phyloP scores from a whole-genome alignment of 2,329 filamentous ascomycete species.

The Nemania serpens region DNA sequence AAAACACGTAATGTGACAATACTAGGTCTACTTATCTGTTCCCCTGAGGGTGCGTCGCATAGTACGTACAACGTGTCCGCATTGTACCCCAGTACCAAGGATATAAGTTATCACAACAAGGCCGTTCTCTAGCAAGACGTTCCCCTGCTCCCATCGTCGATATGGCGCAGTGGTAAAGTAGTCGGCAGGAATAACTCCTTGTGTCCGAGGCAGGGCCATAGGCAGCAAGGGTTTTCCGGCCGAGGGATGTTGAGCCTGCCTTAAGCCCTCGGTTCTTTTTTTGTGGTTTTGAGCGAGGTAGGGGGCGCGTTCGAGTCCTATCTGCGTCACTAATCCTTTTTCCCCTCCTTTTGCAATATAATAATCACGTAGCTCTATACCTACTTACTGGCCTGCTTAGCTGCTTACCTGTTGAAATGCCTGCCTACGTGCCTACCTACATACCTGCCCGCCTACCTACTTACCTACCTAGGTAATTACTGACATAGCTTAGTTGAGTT shows the following conservation, averaged over 20 bases:
- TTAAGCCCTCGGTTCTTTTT: conserved; percentile 8
- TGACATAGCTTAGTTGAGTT: too few species aligned
- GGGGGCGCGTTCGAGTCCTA: background rate
- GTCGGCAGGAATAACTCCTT: background rate
- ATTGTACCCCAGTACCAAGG: background rate
- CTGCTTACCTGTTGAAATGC: too few species aligned
- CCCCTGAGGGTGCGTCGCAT: too few species aligned
- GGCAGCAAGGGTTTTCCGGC: conserved; percentile 8
- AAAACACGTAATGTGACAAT: too few species aligned
- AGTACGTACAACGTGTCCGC: too few species aligned
- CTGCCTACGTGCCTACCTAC: too few species aligned
- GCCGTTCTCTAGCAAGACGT: background rate
- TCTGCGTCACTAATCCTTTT: background rate
- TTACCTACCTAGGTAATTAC: too few species aligned
- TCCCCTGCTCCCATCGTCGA: background rate
- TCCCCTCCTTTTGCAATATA: background rate
- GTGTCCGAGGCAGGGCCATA: conserved; percentile 6
- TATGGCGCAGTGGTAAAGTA: conserved; percentile 6
- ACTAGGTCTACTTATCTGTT: too few species aligned
- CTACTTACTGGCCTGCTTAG: too few species aligned
- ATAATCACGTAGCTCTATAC: background rate
- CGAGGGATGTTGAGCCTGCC: conserved; percentile 1
- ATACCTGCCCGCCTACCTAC: too few species aligned
- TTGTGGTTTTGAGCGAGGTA: background rate
- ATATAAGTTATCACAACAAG: background rate